Base-by-base conservation (phyloP, 306 rosid species). In the Citrullus amarus region DNA sequence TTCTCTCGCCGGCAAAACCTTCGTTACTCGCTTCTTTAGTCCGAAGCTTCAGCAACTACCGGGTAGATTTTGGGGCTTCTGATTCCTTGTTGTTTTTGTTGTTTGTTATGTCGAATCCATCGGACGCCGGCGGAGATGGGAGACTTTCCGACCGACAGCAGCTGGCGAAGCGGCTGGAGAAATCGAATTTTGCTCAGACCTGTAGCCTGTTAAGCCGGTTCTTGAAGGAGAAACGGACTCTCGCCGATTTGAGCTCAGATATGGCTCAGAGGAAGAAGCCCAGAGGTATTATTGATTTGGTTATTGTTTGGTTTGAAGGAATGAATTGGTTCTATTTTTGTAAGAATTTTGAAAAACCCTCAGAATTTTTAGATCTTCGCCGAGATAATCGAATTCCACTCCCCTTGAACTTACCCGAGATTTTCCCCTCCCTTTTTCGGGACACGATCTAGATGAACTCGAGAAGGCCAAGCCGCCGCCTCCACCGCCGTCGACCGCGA, bases 161-260 rank as follows among this genome's bases (percentile, higher is more conserved):
- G 10, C 18, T 65, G 79, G 87, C 86, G 10, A 88, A 84, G 87
- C 85, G 84, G 11, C 76, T 83, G 77, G 98, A 92, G 81, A 95
- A 79, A 80, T 79, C 89, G 73, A 89, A 86, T 76, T 92, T 95
- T 48, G 58, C 96, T 2, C 96, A 88, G 87, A 86, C 91, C 18
- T 92, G 97, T 77, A 89, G 74, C 58, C 86, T 91, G 6, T 53
- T 95, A 81, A 87, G 96, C 82, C 88, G 83, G 75, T 85, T 85
- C 72, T 73, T 95, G 93, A 95, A 88, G 90, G 96, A 92, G 82
- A 91, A 86, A 80, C 86, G 96, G 28, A 62, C 54, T 73, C 61
- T 73, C 16, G 9, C 44, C 2, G 62, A 76, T 76, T 76, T 76
- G 28, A 55, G 20, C 20, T 6, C 78, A 76, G 88, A 53, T 18